Base-by-base conservation (phyloP, 2,329 filamentous ascomycete species). In the Epichloe aotearoae region DNA sequence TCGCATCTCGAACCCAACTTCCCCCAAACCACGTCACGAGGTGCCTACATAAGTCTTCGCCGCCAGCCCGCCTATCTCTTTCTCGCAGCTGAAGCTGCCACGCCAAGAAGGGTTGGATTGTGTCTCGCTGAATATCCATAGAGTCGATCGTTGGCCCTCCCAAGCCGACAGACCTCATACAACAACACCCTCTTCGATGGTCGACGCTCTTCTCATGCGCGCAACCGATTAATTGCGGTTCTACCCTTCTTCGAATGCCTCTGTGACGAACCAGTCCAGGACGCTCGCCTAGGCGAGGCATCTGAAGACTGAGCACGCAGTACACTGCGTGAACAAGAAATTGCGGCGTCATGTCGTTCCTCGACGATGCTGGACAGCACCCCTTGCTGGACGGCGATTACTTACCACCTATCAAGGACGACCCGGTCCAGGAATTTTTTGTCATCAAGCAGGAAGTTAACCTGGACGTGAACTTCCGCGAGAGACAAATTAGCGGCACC, bases 381-480 rank as follows among this genome's bases (percentile, higher is more conserved):
- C 58, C 63, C 40, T 58, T 66, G 45, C 55, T 64, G 20, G 60
- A 63, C 36, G 53, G 64, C 19, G 65, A 66, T 48, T 62, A 61
- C 43, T 52, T 67, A 5, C 60, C 61, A 10, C 64, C 64, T 5
- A 56, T 65, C 34, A 56, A 66, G 47, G 69, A 72, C 53, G 53
- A 56, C 8, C 62, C 65, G 4, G 57, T 70, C 3, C 64, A 67
- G 15, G 66, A 70, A 26, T 73, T 69, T 51, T 51, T 76, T 40
- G 71, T 97, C 52, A 76, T 88, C 50, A 84, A 89, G 68, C 91
- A 97, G 69, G 86, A 87, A 64, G 83, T 98, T 47, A 84, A 89
- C 60, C 74, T 98, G 53, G 90, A 97, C 60, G 75, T 98, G 63
- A 86, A 95, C 69, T 94, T 98, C 64, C 76, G 79, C 56, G 79